Base-by-base conservation (phyloP, 148 eudicot species). In the Cornus suecica region DNA sequence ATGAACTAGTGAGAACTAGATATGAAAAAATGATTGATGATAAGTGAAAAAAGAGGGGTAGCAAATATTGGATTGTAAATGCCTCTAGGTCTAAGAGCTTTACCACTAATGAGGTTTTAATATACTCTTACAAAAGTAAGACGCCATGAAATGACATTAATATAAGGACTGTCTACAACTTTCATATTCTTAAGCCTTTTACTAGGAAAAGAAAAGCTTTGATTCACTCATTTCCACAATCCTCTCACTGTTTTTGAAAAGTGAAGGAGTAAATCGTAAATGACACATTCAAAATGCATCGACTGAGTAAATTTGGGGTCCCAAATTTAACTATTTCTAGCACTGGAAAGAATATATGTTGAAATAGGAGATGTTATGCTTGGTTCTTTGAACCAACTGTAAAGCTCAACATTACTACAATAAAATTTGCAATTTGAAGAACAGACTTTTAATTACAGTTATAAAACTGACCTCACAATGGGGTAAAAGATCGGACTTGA, bases 401-500 rank as follows among this genome's bases (percentile, higher is more conserved):
- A 24, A 2, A 42, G 13, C 10, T 25, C 25, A 20, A 16, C 56
- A 15, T 41, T 25, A 10, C 32, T 2, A n/a, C 25, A 27, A 16
- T 58, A 62, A 62, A 63, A 42, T 60, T 32, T 42, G 68, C 70
- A 63, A 25, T n/a, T 2, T 45, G 2, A 22, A 20, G 5, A 9
- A 20, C 28, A 18, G 13, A 14, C 76, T 51, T 25, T 41, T 23
- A 4, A 10, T 25, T 6, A 51, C 48, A 54, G 37, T 41, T 51
- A 34, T 20, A 67, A n/a, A 68, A 58, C 88, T 70, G 72, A 94
- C 99, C 99, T 94, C 99, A 80, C 70, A 84, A 84, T 94, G 99
- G 72, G 99, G 97, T 70, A 77, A 63, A 68, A 84, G 83, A 70
- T 94, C 99, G 29, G 99, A 74, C 81, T 94, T 94, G 37, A 94